phyloP scores from a whole-genome alignment of 1,139 yeast genomes.

The Groenewaldozyma auringiensis region DNA sequence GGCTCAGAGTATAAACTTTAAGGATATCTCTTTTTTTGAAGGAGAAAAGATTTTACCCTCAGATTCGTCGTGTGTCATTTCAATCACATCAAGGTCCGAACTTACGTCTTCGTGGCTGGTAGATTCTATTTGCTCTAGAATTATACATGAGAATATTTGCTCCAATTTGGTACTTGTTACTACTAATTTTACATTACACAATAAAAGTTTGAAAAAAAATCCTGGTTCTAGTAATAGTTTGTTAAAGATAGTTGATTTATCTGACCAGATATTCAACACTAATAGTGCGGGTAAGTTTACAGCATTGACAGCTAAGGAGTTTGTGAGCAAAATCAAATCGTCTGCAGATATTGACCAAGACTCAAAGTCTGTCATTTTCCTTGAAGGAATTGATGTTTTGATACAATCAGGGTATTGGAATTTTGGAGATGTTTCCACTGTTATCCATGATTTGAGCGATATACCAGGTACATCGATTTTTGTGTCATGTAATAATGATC shows the following conservation, averaged over 20 bases:
- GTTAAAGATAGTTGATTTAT: conserved; percentile 6
- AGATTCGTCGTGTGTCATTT: conserved; percentile 32
- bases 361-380: conserved; percentile 9
- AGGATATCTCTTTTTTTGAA: conserved; percentile 50
- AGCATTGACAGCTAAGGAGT: not conserved
- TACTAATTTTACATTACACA: conserved; percentile 23
- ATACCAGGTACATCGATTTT: conserved; percentile 13
- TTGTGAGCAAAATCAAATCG: conserved; percentile 1
- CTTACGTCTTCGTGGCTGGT: conserved; percentile 65
- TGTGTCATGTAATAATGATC: conserved; percentile 32
- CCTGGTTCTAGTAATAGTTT: conserved; percentile 19
- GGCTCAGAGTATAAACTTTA: not conserved
- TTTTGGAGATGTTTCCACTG: conserved; percentile 8
- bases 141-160: not conserved
- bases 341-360: not conserved
- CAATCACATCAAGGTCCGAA: conserved; percentile 51
- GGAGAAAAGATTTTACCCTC: conserved; percentile 41
- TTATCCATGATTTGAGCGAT: conserved; percentile 5
- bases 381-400: conserved; percentile 37
- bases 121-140: conserved; percentile 27
- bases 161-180: conserved; percentile 16
- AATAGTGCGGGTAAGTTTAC: conserved; percentile 21
- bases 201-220: conserved; percentile 21
- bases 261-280: conserved; percentile 22
- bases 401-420: conserved; percentile 11